Evolutionary conservation across 441 rosid genomes (phyloP).

Genomic region (Croton setiger): DNA sequence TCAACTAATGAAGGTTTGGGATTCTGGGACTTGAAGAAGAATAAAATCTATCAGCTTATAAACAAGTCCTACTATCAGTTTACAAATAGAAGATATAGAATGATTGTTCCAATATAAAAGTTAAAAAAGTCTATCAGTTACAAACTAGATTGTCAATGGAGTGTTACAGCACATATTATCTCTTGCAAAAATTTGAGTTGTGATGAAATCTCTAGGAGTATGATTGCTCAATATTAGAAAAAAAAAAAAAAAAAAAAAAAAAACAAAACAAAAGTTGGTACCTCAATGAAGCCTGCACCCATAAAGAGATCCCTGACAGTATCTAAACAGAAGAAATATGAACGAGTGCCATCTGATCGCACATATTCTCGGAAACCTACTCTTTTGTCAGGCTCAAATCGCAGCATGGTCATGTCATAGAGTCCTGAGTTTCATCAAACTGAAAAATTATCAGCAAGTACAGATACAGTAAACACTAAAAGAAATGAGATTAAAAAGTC

Average conservation of each 20-base stretch:
- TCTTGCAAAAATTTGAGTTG: not conserved
- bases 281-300: slow-evolving; percentile 75
- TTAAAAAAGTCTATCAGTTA: not conserved
- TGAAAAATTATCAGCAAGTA: slow-evolving; percentile 22
- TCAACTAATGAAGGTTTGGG: too few species aligned
- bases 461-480: not conserved
- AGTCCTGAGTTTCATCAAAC: slow-evolving; percentile 50
- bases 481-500: not conserved
- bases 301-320: slow-evolving; percentile 53
- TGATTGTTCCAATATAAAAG: slow-evolving; percentile 2
- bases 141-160: slow-evolving; percentile 14
- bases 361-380: slow-evolving; percentile 78
- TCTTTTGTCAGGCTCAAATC: slow-evolving; percentile 62
- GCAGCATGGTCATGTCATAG: slow-evolving; percentile 93
- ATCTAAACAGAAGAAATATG: slow-evolving; percentile 84
- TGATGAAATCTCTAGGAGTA: not conserved
- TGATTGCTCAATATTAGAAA: not conserved
- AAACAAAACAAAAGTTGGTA: slow-evolving; percentile 22
- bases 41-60: not conserved
- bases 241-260: too few species aligned
- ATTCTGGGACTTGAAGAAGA: too few species aligned
- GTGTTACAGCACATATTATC: not conserved
- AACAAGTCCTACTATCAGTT: not conserved
- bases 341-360: slow-evolving; percentile 76
- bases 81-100: slow-evolving; percentile 6